Conservation (phyloP, 2,329 filamentous ascomycete species). For the Colletotrichum kahawae region DNA sequence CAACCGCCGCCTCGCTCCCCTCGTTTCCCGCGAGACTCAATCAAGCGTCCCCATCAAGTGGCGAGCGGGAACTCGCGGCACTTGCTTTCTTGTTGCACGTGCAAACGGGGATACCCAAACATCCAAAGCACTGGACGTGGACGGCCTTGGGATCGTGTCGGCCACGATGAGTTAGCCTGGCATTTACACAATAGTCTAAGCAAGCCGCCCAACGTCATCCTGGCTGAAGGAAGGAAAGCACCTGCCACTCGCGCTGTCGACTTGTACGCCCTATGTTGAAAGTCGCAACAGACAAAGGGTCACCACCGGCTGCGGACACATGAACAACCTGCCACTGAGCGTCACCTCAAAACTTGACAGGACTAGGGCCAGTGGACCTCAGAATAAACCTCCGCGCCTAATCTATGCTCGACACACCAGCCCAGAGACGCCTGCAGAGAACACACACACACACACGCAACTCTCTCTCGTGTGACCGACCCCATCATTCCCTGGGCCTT, state of each 20-base stretch:
- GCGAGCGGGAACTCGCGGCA: not conserved
- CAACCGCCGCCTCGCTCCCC: not conserved
- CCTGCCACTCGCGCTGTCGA: not conserved
- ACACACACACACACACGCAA: not conserved
- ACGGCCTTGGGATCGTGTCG: not conserved
- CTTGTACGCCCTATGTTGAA: not conserved
- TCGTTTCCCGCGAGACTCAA: not conserved
- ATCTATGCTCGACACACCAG: not conserved
- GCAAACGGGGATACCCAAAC: not conserved
- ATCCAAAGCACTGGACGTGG: not conserved
- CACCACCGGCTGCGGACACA: not conserved
- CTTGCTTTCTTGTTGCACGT: not conserved
- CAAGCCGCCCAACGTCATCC: not conserved
- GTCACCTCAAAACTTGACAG: not conserved
- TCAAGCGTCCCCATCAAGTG: not conserved
- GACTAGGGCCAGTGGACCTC: not conserved
- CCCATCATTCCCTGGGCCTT: not conserved
- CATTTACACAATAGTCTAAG: not conserved
- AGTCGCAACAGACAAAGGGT: not conserved
- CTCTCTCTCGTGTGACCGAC: not conserved
- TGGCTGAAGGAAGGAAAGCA: not conserved
- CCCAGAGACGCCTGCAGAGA: not conserved
- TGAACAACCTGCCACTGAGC: not conserved
- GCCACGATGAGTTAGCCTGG: not conserved
- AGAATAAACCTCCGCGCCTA: not conserved